These are phyloP conservation scores for Paecilomyces sp. DNA, from an alignment of 2,329 filamentous ascomycete species.

Conservation along the genomic window DNA sequence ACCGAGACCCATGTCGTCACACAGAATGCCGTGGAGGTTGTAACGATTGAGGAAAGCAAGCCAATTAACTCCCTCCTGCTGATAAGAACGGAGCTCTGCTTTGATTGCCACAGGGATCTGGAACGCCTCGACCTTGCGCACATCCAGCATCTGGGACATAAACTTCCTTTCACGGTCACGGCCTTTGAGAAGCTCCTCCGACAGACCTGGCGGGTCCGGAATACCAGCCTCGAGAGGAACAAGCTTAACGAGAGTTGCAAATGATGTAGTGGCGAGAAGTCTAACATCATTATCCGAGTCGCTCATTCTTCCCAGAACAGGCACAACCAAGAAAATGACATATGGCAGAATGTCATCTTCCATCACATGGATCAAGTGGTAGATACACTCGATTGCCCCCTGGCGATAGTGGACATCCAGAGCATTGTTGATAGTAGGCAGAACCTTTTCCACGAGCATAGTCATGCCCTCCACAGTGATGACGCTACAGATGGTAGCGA, in stretches of 20 bases:
- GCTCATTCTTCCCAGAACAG: slow-evolving; percentile 94
- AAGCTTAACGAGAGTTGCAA: slow-evolving; percentile 92
- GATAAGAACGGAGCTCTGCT: slow-evolving; percentile 90
- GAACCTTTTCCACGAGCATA: slow-evolving; percentile 82
- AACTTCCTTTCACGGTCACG: slow-evolving; percentile 93
- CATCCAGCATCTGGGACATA: slow-evolving; percentile 90
- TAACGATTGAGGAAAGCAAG: slow-evolving; percentile 96
- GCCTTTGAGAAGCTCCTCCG: slow-evolving; percentile 77
- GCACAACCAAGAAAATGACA: slow-evolving; percentile 97
- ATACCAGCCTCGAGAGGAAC: slow-evolving; percentile 96
- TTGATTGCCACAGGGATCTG: slow-evolving; percentile 94
- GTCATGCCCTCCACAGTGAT: slow-evolving; percentile 95
- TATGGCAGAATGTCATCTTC: slow-evolving; percentile 93
- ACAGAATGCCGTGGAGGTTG: slow-evolving; percentile 94
- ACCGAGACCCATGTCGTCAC: slow-evolving; percentile 97
- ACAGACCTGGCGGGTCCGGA: slow-evolving; percentile 88
- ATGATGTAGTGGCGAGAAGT: slow-evolving; percentile 90
- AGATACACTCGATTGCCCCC: slow-evolving; percentile 89
- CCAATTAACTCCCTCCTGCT: slow-evolving; percentile 99
- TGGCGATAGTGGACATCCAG: slow-evolving; percentile 83
- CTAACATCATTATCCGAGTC: slow-evolving; percentile 95
- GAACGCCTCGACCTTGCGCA: slow-evolving; percentile 93
- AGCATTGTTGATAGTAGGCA: slow-evolving; percentile 87
- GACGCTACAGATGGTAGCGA: slow-evolving; percentile 95
- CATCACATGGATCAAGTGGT: slow-evolving; percentile 97